phyloP scores from a whole-genome alignment of 2,329 filamentous ascomycete species.

The Aphanoascus verrucosus region DNA sequence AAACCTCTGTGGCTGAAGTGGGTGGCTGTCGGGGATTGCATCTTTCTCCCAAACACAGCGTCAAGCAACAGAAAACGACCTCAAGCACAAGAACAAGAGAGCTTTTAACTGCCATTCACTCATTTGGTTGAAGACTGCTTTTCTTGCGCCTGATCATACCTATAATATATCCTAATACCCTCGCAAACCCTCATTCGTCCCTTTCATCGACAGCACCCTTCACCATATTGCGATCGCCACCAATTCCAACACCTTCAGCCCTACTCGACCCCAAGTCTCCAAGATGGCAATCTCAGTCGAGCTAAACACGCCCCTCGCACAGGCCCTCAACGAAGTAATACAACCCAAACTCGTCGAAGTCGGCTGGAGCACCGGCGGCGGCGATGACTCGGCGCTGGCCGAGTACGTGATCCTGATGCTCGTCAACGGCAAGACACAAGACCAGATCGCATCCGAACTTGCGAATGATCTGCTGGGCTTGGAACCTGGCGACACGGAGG shows the following conservation, averaged over 20 bases:
- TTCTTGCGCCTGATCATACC: background rate
- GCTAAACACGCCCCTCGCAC: constrained; percentile 70
- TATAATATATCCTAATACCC: background rate
- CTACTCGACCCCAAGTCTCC: background rate
- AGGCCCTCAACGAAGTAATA: constrained; percentile 70
- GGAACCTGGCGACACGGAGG: constrained; percentile 69
- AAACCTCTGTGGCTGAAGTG: background rate
- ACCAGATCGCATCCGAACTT: constrained; percentile 79
- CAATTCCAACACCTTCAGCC: background rate
- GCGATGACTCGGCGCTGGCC: constrained; percentile 70
- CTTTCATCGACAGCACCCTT: background rate
- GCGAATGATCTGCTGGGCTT: constrained; percentile 77
- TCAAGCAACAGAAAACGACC: background rate
- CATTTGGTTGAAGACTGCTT: background rate
- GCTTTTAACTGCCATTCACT: background rate
- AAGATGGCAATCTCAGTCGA: constrained; percentile 67
- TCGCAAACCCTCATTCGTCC: background rate
- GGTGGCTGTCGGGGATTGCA: background rate
- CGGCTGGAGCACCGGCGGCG: constrained; percentile 76
- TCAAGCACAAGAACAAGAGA: no score
- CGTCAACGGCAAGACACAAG: constrained; percentile 83
- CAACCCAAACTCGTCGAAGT: constrained; percentile 87
- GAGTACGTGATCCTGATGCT: constrained; percentile 98
- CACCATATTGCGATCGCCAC: constrained; percentile 3
- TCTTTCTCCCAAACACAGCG: background rate